These are phyloP conservation scores for Erysiphe pulchra DNA, from an alignment of 2,329 filamentous ascomycete genomes.

Conservation along the genomic window DNA sequence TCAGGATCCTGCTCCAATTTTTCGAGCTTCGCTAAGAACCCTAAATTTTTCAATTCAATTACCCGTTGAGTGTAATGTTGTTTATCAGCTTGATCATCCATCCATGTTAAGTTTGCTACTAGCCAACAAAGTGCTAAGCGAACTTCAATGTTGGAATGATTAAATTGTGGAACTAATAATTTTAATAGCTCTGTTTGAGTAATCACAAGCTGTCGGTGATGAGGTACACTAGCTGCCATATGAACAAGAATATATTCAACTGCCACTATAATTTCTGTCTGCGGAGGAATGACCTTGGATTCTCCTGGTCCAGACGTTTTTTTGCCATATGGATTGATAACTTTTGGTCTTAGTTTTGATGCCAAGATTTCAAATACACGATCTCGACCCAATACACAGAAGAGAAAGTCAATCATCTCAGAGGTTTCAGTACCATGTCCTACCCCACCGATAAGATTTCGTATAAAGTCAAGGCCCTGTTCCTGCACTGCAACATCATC, in stretches of 20 bases:
- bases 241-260: slow-evolving; percentile 70
- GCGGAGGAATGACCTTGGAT: slow-evolving; percentile 27
- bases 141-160: slow-evolving; percentile 45
- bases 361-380: slow-evolving; percentile 59
- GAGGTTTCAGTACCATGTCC: slow-evolving; percentile 26
- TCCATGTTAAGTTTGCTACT: slow-evolving; percentile 62
- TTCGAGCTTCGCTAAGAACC: slow-evolving; percentile 41
- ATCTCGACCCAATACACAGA: slow-evolving; percentile 49
- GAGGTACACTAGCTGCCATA: slow-evolving; percentile 56
- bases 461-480: slow-evolving; percentile 68
- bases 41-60: slow-evolving; percentile 40
- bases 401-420: slow-evolving; percentile 65
- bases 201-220: slow-evolving; percentile 54
- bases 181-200: slow-evolving; percentile 52
- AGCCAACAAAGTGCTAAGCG: slow-evolving; percentile 61
- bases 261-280: slow-evolving; percentile 46
- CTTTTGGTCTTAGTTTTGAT: slow-evolving; percentile 43
- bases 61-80: slow-evolving; percentile 40
- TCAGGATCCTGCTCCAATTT: slow-evolving; percentile 42
- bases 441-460: slow-evolving; percentile 55
- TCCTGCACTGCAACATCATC: slow-evolving; percentile 75
- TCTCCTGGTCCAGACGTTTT: slow-evolving; percentile 17
- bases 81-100: slow-evolving; percentile 46
- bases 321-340: slow-evolving; percentile 26
- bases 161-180: slow-evolving; percentile 46